These are phyloP conservation scores for Thermomucor indicae-seudaticae DNA, from an alignment of 371 early-diverging fungal species.

Conservation along the genomic window DNA sequence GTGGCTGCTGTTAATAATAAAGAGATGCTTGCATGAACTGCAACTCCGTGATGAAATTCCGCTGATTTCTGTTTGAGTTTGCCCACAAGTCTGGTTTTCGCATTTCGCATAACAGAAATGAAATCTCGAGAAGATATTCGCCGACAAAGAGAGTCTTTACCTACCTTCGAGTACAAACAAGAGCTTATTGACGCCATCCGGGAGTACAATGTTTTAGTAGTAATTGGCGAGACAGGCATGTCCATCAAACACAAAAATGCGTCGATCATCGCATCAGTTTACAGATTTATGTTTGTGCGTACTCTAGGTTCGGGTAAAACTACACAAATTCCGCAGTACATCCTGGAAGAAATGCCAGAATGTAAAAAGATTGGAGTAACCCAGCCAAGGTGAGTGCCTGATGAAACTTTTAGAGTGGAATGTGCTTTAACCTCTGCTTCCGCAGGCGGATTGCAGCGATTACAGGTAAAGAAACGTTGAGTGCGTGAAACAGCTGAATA, in stretches of 20 bases:
- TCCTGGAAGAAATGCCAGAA: conserved; percentile 59
- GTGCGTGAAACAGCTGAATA: background rate
- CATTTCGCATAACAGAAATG: background rate
- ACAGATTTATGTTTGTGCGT: background rate
- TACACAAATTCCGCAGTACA: conserved; percentile 90
- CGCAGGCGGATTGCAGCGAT: conserved; percentile 87
- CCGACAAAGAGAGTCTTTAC: conserved; percentile 30
- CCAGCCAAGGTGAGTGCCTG: conserved; percentile 60
- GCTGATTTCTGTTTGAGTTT: no score
- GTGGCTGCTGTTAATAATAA: conserved; percentile 10
- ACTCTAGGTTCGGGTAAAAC: conserved; percentile 85
- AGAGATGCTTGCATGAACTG: conserved; percentile 4
- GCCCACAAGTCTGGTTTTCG: no score
- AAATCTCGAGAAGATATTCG: background rate
- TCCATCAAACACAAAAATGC: background rate
- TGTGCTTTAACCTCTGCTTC: background rate
- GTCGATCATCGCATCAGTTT: background rate
- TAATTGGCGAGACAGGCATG: conserved; percentile 84
- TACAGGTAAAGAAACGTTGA: conserved; percentile 35
- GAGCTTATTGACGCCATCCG: conserved; percentile 64
- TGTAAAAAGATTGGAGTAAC: conserved; percentile 63
- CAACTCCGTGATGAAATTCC: no score
- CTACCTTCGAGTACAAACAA: conserved; percentile 50
- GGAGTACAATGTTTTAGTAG: conserved; percentile 60
- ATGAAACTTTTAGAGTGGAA: background rate